These are phyloP conservation scores for Parietaria judaica DNA, from an alignment of 306 rosid species.

Conservation along the genomic window DNA sequence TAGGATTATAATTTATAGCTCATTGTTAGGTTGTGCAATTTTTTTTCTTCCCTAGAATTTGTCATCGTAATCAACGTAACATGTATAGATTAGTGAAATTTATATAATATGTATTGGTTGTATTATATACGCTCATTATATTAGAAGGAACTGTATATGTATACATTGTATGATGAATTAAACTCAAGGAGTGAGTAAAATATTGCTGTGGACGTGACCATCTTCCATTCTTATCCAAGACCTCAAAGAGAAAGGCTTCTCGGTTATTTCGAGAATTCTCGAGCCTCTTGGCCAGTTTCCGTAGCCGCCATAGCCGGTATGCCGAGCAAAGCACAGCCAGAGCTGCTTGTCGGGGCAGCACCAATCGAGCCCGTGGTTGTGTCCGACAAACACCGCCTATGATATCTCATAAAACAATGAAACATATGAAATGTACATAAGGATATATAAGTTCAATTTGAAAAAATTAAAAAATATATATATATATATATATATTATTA, in stretches of 20 bases:
- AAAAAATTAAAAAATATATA: slow-evolving; percentile 8
- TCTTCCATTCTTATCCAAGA: slow-evolving; percentile 84
- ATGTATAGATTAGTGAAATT: too few relatives aligned
- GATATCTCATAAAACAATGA: background rate
- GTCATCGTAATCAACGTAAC: too few relatives aligned
- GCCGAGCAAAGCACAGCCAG: slow-evolving; percentile 77
- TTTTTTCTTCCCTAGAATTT: too few relatives aligned
- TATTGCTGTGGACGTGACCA: slow-evolving; percentile 47
- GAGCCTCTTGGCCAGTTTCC: slow-evolving; percentile 73
- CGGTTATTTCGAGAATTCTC: slow-evolving; percentile 43
- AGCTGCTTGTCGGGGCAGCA: slow-evolving; percentile 60
- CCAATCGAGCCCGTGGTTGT: slow-evolving; percentile 88
- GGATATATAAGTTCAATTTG: too few relatives aligned
- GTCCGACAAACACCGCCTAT: slow-evolving; percentile 85
- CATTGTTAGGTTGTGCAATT: too few relatives aligned
- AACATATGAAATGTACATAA: too few relatives aligned
- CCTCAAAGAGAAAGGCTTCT: slow-evolving; percentile 50
- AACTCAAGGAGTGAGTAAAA: slow-evolving; percentile 26
- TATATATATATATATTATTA: too few relatives aligned
- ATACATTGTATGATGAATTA: background rate
- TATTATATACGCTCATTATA: too few relatives aligned
- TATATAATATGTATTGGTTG: too few relatives aligned
- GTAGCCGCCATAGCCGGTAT: slow-evolving; percentile 75
- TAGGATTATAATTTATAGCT: too few relatives aligned
- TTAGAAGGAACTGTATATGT: too few relatives aligned